phyloP scores from a whole-genome alignment of 140 eudicot species.

The Bidens hawaiensis region DNA sequence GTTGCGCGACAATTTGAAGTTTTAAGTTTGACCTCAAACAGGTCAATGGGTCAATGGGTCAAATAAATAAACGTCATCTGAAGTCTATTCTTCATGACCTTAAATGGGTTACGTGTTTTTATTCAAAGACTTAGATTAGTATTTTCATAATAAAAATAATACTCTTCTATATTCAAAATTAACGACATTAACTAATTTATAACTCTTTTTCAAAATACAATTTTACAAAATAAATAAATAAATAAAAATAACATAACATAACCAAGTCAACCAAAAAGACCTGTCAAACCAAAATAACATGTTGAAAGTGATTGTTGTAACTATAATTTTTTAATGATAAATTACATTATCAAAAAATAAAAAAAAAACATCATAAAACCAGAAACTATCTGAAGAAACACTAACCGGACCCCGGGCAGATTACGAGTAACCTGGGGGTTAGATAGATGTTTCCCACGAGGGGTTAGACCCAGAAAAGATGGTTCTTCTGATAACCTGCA shows the following conservation, averaged over 20 bases:
- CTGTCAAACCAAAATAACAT: background rate
- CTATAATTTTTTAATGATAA: background rate
- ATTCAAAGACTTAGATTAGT: background rate
- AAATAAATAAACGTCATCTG: background rate
- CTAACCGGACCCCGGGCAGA: too few species aligned
- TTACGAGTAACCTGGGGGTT: too few species aligned
- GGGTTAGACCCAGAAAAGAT: too few species aligned
- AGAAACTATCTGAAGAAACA: too few species aligned
- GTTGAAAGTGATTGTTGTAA: constrained; percentile 1
- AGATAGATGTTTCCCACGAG: too few species aligned
- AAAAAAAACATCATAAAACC: background rate
- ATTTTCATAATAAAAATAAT: background rate
- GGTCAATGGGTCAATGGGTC: background rate
- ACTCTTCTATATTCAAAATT: background rate
- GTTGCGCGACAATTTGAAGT: too few species aligned
- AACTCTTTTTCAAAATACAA: background rate
- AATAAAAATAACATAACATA: too few species aligned
- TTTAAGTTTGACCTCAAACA: background rate
- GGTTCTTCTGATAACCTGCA: too few species aligned
- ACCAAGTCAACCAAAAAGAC: background rate
- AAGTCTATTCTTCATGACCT: background rate
- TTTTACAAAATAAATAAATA: too few species aligned
- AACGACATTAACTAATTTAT: background rate
- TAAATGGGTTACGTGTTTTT: background rate
- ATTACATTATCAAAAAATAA: background rate